Evolutionary conservation across 2,329 filamentous ascomycete species (phyloP).

Genomic region (Phialophora tarda): DNA sequence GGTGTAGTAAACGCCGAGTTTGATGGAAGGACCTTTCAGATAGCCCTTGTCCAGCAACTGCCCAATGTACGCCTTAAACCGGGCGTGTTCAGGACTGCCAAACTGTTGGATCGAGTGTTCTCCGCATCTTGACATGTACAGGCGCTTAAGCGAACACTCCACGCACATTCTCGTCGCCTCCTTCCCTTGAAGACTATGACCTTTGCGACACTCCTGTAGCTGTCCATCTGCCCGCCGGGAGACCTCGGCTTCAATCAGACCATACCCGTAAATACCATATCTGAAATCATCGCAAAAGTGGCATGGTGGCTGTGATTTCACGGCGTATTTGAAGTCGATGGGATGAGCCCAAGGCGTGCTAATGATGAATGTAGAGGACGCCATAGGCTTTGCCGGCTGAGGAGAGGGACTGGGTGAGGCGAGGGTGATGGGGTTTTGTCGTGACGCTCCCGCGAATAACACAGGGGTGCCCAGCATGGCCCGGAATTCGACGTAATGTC

Average conservation of each 20-base stretch:
- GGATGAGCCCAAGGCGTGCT: slow-evolving; percentile 39
- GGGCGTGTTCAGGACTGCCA: neutral
- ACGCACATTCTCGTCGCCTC: slow-evolving; percentile 39
- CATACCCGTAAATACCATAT: slow-evolving; percentile 37
- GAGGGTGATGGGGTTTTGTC: slow-evolving; percentile 22
- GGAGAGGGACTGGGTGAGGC: slow-evolving; percentile 23
- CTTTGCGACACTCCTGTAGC: slow-evolving; percentile 33
- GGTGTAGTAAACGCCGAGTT: slow-evolving; percentile 17
- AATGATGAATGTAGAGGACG: slow-evolving; percentile 20
- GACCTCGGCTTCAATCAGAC: slow-evolving; percentile 28
- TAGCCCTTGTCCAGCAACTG: slow-evolving; percentile 17
- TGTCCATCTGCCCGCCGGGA: slow-evolving; percentile 15
- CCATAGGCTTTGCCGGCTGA: slow-evolving; percentile 2
- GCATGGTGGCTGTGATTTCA: slow-evolving; percentile 18
- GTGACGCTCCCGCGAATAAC: slow-evolving; percentile 9
- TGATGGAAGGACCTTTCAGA: slow-evolving; percentile 9
- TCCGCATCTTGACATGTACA: slow-evolving; percentile 37
- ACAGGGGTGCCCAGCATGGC: neutral
- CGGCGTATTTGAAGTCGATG: slow-evolving; percentile 36
- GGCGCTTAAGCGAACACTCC: slow-evolving; percentile 32
- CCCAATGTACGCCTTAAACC: slow-evolving; percentile 16
- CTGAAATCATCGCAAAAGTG: slow-evolving; percentile 39
- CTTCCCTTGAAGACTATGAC: slow-evolving; percentile 26
- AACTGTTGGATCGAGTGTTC: slow-evolving; percentile 19
- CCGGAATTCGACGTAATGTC: neutral